Evolutionary conservation across 768 basidiomycete species (phyloP).

Genomic region (Suillus sp.): DNA sequence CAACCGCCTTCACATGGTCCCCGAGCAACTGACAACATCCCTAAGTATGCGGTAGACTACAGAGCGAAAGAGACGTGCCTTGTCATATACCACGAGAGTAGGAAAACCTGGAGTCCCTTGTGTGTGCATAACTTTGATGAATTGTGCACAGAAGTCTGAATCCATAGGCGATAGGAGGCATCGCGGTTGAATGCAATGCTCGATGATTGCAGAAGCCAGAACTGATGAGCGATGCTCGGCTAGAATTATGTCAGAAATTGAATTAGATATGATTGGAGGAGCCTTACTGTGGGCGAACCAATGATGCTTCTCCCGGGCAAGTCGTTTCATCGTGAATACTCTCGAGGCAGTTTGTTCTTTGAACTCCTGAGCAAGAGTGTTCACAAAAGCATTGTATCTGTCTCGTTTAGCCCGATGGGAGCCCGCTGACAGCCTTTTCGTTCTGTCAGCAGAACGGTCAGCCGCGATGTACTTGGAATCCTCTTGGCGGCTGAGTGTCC

Average conservation of each 20-base stretch:
- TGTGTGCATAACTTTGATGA: constrained; percentile 85
- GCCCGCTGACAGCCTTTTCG: constrained; percentile 55
- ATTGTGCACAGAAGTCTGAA: constrained; percentile 90
- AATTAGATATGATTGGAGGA: constrained; percentile 6
- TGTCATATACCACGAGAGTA: constrained; percentile 83
- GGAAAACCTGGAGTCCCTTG: constrained; percentile 90
- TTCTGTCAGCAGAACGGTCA: constrained; percentile 72
- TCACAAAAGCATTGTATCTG: constrained; percentile 62
- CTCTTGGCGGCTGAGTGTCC: constrained; percentile 66
- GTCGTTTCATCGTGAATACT: constrained; percentile 73
- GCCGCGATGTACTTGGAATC: constrained; percentile 62
- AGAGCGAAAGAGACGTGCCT: constrained; percentile 43
- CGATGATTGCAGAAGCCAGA: constrained; percentile 68
- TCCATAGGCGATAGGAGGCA: constrained; percentile 95
- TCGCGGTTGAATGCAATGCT: constrained; percentile 92
- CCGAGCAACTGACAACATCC: constrained; percentile 68
- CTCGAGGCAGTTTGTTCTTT: constrained; percentile 76
- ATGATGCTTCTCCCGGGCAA: constrained; percentile 75
- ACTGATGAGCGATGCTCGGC: constrained; percentile 41
- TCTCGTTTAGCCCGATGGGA: constrained; percentile 65
- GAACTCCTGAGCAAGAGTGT: constrained; percentile 64
- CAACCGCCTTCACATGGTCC: constrained; percentile 78
- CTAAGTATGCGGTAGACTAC: constrained; percentile 3
- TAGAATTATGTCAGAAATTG: constrained; percentile 13
- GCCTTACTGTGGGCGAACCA: constrained; percentile 74